Percentiles rank a stretch among this genome's conserved stretches.
phyloP scores from a whole-genome alignment of 768 basidiomycete genomes.

The Serendipita vermifera region DNA sequence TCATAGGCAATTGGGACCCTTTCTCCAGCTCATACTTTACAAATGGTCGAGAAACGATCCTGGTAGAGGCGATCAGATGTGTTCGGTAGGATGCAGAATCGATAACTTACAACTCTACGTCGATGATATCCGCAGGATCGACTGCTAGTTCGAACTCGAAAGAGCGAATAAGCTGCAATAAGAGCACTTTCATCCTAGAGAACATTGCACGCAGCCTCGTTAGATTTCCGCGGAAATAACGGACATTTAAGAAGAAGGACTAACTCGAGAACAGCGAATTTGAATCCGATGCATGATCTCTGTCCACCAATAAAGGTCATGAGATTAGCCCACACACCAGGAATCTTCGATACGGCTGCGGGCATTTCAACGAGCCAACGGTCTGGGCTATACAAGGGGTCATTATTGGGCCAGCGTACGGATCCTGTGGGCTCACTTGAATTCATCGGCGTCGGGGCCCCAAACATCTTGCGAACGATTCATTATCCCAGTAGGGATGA shows the following conservation, averaged over 20 bases:
- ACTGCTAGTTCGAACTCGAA: conserved; percentile 5
- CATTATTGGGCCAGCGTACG: too few species aligned
- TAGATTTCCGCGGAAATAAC: not conserved
- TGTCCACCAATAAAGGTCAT: conserved; percentile 54
- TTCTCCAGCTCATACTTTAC: too few species aligned
- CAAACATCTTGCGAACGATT: conserved; percentile 43
- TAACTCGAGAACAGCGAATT: conserved; percentile 52
- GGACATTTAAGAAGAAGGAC: conserved; percentile 17
- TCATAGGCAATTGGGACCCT: too few species aligned
- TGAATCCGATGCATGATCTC: conserved; percentile 52
- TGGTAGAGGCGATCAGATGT: too few species aligned
- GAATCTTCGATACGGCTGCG: conserved; percentile 32
- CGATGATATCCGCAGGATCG: not conserved
- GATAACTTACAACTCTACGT: not conserved
- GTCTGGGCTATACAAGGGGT: conserved; percentile 36
- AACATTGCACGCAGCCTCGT: too few species aligned
- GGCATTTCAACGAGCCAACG: conserved; percentile 41
- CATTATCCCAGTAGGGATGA: conserved; percentile 40
- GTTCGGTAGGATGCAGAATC: too few species aligned
- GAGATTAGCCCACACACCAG: conserved; percentile 48
- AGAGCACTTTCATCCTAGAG: conserved; percentile 3
- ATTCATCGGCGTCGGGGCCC: conserved; percentile 51
- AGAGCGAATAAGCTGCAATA: not conserved
- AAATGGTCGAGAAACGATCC: too few species aligned
- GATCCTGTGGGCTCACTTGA: conserved; percentile 38